Percentiles rank a stretch among this genome's conserved stretches.
Evolutionary conservation across 129 eudicot genomes (phyloP).

Genomic region (Rutidosis leptorrhynchoides): DNA sequence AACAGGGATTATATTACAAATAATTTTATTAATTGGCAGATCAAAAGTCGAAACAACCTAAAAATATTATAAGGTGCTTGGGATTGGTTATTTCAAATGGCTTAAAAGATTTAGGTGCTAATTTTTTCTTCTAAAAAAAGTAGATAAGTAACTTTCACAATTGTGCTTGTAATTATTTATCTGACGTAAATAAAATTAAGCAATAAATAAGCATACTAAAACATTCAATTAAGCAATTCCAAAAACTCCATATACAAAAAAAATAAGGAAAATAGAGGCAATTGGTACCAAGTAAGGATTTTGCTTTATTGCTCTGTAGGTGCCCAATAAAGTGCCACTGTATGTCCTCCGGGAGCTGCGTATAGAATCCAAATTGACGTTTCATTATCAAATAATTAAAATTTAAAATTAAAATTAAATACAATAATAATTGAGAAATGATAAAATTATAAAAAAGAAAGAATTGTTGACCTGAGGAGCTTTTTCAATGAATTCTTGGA

Average conservation of each 20-base stretch:
- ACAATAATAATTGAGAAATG: not conserved
- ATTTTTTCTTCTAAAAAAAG: too few relatives aligned
- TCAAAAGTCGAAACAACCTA: too few relatives aligned
- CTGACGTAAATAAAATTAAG: too few relatives aligned
- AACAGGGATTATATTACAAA: too few relatives aligned
- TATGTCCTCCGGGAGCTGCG: slow-evolving; percentile 90
- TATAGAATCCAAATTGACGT: not conserved
- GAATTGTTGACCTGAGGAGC: slow-evolving; percentile 67
- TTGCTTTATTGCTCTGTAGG: slow-evolving; percentile 94
- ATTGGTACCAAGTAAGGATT: slow-evolving; percentile 58
- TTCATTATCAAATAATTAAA: not conserved
- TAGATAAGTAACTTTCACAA: too few relatives aligned
- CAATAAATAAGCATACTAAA: too few relatives aligned
- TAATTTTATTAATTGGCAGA: too few relatives aligned
- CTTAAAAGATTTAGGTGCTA: too few relatives aligned
- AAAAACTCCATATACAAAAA: not conserved
- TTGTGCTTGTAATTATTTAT: too few relatives aligned
- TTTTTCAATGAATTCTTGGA: slow-evolving; percentile 77
- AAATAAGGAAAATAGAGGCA: not conserved
- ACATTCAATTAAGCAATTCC: too few relatives aligned
- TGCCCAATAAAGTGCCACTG: slow-evolving; percentile 95
- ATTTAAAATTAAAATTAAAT: not conserved
- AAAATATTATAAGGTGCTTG: too few relatives aligned
- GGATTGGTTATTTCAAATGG: too few relatives aligned
- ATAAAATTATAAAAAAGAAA: not conserved